Base-by-base conservation (phyloP, 129 eudicot species). In the Chrysanthemum makinoi region DNA sequence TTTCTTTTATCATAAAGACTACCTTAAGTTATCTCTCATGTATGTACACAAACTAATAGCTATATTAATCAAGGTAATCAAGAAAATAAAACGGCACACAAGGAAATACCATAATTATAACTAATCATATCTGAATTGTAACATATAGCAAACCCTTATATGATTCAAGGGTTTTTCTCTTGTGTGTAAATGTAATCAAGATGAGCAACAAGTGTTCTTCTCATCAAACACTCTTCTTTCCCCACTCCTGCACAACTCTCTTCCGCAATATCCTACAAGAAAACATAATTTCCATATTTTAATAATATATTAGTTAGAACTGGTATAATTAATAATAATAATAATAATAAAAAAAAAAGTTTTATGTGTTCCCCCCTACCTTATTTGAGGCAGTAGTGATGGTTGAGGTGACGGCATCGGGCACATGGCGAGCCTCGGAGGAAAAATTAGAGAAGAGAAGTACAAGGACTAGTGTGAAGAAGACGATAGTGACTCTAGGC, bases 121-220 rank as follows among this genome's bases (percentile, higher is more conserved):
- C 12, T 18, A 53, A 33, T 33, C 2, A 16, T 2, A 17, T 17
- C 19, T 1, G 35, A 69, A 69, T 10, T 11, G 2, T 69, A 46
- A 54, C 50, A 9, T 55, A 55, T 11, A 66, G 4, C 35, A 30
- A 30, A 30, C 35, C 35, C 35, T 12, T 2, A 18, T 63, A 51
- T 30, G 52, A 4, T 30, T 64, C 68, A 63, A 76, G 75, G 80
- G 3, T 76, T 76, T 69, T 69, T 76, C 7, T 69, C 75, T 68
- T 76, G 72, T 53, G 80, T 76, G 33, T 76, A 76, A 43, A 76
- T 76, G 61, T 76, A 76, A n/a, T 76, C 80, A 1, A 76, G 75
- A 60, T 76, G 75, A 49, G 75, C 80, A 15, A 52, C 80, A 69
- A 76, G 80, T 39, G 63, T 68, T 63, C 80, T 76, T 61, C 80